Evolutionary conservation across 2,329 filamentous ascomycete genomes (phyloP).

Genomic region (Parascedosporium putredinis): DNA sequence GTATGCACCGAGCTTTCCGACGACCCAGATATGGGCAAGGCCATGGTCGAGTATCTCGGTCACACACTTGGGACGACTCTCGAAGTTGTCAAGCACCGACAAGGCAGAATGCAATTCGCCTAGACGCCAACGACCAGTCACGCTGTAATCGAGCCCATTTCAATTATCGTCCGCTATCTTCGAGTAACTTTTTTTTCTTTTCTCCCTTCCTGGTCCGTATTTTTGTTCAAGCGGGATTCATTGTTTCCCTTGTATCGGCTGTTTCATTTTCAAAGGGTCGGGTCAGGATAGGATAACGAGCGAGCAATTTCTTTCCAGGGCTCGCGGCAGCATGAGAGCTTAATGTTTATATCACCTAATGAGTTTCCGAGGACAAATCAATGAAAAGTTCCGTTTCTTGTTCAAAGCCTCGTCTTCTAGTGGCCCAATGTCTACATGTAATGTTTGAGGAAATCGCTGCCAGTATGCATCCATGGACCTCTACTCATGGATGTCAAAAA

Average conservation of each 20-base stretch:
- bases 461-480: no score
- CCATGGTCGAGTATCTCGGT: slow-evolving; percentile 34
- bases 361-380: background rate
- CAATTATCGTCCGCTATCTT: no score
- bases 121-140: no score
- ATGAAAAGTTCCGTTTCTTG: background rate
- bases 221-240: no score
- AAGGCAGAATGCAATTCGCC: slow-evolving; percentile 13
- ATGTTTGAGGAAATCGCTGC: no score
- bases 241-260: no score
- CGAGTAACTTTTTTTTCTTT: no score
- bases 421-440: background rate
- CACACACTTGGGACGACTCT: slow-evolving; percentile 31
- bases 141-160: no score
- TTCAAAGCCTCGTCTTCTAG: background rate
- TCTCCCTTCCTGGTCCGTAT: no score
- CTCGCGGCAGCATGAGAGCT: background rate
- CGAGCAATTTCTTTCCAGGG: background rate
- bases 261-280: no score
- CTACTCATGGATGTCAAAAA: no score
- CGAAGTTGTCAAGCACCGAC: slow-evolving; percentile 28
- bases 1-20: slow-evolving; percentile 28
- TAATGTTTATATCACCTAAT: slow-evolving; percentile 7
- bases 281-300: no score
- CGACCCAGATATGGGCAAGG: slow-evolving; percentile 31